These are phyloP conservation scores for Fusarium compactum DNA, from an alignment of 2,329 filamentous ascomycete genomes.

Conservation along the genomic window DNA sequence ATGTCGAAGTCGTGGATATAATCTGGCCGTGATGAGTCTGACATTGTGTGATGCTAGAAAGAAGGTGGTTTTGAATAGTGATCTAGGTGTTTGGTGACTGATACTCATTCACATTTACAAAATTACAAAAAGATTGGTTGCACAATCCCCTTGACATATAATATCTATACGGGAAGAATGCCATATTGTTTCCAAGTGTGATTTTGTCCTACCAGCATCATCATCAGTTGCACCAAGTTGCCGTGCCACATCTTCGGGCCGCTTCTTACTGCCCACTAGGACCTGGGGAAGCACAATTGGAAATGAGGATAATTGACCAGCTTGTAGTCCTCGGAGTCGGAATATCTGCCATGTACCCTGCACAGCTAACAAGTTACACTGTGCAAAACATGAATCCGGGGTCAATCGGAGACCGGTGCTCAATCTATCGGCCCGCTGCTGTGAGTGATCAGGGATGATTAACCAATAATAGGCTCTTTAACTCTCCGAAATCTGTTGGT, in stretches of 20 bases:
- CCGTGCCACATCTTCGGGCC: background rate
- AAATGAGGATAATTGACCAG: background rate
- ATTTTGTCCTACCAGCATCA: background rate
- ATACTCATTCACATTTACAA: background rate
- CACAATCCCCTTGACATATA: background rate
- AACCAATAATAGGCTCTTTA: background rate
- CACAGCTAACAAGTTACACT: background rate
- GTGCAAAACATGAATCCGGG: background rate
- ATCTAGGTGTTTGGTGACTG: background rate
- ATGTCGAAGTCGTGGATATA: constrained; percentile 6
- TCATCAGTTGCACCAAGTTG: background rate
- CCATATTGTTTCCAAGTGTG: background rate
- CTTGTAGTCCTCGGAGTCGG: background rate
- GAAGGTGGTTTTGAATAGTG: background rate
- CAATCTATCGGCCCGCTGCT: background rate
- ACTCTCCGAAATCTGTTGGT: background rate
- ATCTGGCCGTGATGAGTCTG: background rate
- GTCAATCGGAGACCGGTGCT: background rate
- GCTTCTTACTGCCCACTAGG: background rate
- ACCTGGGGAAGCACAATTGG: background rate
- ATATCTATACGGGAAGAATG: background rate
- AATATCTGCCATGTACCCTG: background rate
- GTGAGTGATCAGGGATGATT: background rate
- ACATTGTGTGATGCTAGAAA: background rate
- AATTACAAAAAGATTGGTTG: background rate